Conservation (phyloP, 2,329 filamentous ascomycete genomes). For the Talaromyces piceae region DNA sequence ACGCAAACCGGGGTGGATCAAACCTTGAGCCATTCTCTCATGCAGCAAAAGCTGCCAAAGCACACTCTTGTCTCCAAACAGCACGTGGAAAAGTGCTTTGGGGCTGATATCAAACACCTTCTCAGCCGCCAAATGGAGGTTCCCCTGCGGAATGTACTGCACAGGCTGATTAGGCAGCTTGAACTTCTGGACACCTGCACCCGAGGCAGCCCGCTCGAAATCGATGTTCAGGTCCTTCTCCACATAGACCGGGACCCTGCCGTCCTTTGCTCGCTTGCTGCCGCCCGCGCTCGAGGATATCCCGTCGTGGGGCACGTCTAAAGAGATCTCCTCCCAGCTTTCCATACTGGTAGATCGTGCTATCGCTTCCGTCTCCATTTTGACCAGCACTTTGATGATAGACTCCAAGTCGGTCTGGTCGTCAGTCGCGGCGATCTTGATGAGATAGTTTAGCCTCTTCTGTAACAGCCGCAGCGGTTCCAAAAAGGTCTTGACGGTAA, state of each 20-base stretch:
- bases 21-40: constrained; percentile 63
- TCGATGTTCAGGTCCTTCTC: constrained; percentile 54
- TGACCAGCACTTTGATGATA: constrained; percentile 64
- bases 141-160: constrained; percentile 73
- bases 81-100: constrained; percentile 89
- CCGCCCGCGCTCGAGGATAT: constrained; percentile 36
- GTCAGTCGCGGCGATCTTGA: constrained; percentile 69
- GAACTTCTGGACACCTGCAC: constrained; percentile 58
- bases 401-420: constrained; percentile 62
- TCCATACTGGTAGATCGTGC: constrained; percentile 67
- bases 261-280: constrained; percentile 39
- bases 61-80: constrained; percentile 93
- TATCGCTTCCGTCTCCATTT: constrained; percentile 58
- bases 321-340: constrained; percentile 81
- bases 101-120: constrained; percentile 83
- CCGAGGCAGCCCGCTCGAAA: constrained; percentile 23
- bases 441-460: constrained; percentile 72
- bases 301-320: constrained; percentile 53
- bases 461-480: constrained; percentile 79
- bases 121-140: constrained; percentile 67
- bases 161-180: constrained; percentile 76
- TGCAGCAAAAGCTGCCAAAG: constrained; percentile 88
- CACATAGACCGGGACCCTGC: constrained; percentile 53
- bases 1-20: constrained; percentile 9
- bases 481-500: constrained; percentile 88